Evolutionary conservation across 169 alveolate species (phyloP).

Genomic region (Cystoisospora suis): DNA sequence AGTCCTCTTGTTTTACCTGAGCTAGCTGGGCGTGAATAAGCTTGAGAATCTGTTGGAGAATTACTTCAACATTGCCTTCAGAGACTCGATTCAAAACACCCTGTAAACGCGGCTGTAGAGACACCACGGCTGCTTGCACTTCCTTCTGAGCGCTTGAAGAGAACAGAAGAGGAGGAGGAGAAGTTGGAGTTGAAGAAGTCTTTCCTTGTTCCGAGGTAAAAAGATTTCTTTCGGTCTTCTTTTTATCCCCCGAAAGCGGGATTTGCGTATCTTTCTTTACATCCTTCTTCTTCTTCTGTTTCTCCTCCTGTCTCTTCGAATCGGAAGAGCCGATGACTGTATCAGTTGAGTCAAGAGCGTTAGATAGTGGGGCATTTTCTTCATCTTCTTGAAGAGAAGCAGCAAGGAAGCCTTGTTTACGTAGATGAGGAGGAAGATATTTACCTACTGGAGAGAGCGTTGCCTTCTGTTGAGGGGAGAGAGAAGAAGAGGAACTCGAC

Average conservation of each 20-base stretch:
- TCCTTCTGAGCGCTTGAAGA: not conserved
- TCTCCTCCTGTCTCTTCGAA: too few relatives aligned
- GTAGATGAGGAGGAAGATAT: constrained; percentile 13
- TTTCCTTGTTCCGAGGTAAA: too few relatives aligned
- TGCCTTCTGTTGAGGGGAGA: not conserved
- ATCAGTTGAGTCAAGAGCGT: too few relatives aligned
- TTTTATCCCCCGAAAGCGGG: too few relatives aligned
- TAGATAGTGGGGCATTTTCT: too few relatives aligned
- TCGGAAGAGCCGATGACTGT: too few relatives aligned
- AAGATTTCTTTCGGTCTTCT: too few relatives aligned
- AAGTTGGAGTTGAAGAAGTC: too few relatives aligned
- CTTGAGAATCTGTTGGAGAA: constrained; percentile 34
- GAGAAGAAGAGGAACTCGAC: not conserved
- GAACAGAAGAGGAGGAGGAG: not conserved
- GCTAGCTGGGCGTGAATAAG: not conserved
- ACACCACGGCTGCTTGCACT: not conserved
- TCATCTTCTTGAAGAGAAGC: too few relatives aligned
- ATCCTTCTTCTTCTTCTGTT: too few relatives aligned
- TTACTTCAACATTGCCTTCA: constrained; percentile 52
- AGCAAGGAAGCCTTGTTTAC: too few relatives aligned
- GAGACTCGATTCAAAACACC: constrained; percentile 50
- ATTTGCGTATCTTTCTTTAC: not conserved
- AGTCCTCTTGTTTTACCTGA: not conserved
- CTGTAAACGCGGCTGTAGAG: not conserved
- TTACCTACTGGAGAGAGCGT: not conserved